Evolutionary conservation across 495 filamentous ascomycete genomes (phyloP).

Genomic region (Pseudevernia furfuracea): DNA sequence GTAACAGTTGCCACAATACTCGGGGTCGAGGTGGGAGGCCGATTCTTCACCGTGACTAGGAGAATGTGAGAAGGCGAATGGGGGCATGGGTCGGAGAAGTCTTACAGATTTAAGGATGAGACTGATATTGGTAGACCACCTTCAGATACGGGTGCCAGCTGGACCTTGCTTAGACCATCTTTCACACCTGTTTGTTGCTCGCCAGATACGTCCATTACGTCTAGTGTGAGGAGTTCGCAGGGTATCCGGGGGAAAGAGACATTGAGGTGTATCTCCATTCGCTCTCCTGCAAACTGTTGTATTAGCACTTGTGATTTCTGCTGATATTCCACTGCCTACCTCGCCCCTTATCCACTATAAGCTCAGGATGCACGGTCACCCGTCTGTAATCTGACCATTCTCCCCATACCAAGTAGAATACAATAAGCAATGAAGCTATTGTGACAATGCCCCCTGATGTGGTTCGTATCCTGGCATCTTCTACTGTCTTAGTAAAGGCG

Average conservation of each 20-base stretch:
- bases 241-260: slow-evolving; percentile 90
- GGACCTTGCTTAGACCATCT: slow-evolving; percentile 85
- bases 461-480: slow-evolving; percentile 95
- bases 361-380: slow-evolving; percentile 78
- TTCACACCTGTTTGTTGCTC: slow-evolving; percentile 90
- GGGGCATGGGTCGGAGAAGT: slow-evolving; percentile 20
- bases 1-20: slow-evolving; percentile 92
- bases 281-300: slow-evolving; percentile 57
- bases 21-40: slow-evolving; percentile 77
- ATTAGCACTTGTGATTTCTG: not conserved
- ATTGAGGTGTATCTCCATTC: slow-evolving; percentile 98
- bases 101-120: slow-evolving; percentile 55
- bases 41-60: slow-evolving; percentile 51
- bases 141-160: slow-evolving; percentile 61
- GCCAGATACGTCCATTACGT: slow-evolving; percentile 98
- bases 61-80: not conserved
- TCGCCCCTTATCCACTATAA: slow-evolving; percentile 94
- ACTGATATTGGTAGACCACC: slow-evolving; percentile 73
- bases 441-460: slow-evolving; percentile 95
- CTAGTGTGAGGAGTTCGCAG: slow-evolving; percentile 90
- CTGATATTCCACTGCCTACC: slow-evolving; percentile 44
- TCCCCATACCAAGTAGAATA: slow-evolving; percentile 83
- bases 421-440: slow-evolving; percentile 75
- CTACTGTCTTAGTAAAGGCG: slow-evolving; percentile 97
- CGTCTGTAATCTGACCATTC: slow-evolving; percentile 93